A percentile compares a stretch with the other conserved stretches of the same genome.
phyloP scores from a whole-genome alignment of 805 yeast species.

The Ogataea methylovora region DNA sequence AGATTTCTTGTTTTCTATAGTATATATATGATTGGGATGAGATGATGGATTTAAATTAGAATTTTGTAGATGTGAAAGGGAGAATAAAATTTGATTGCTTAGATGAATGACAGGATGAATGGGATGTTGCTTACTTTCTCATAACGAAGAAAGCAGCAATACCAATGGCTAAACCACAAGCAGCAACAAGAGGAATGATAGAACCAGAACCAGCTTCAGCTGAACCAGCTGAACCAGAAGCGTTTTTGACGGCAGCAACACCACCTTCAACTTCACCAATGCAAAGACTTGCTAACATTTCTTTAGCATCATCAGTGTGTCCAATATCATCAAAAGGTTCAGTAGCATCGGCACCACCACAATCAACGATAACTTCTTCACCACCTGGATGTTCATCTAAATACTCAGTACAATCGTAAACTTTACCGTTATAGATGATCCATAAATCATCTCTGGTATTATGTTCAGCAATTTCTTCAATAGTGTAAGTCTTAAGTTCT shows the following conservation, averaged over 20 bases:
- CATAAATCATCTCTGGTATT: constrained; percentile 71
- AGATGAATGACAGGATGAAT: not conserved
- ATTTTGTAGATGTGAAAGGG: no score
- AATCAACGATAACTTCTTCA: constrained; percentile 64
- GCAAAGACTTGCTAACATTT: constrained; percentile 55
- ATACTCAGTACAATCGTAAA: constrained; percentile 68
- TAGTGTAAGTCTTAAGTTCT: constrained; percentile 47
- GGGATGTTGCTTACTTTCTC: constrained; percentile 1
- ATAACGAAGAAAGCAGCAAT: constrained; percentile 34
- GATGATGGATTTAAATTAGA: no score
- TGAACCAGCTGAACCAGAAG: constrained; percentile 8
- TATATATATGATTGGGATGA: not conserved
- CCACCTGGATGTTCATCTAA: constrained; percentile 72
- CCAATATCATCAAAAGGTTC: constrained; percentile 84
- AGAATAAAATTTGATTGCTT: not conserved
- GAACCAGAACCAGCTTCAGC: constrained; percentile 13
- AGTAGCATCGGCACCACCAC: constrained; percentile 74
- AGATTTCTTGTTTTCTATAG: no score
- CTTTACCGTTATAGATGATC: constrained; percentile 77
- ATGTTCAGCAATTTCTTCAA: constrained; percentile 67
- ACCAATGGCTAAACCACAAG: constrained; percentile 31
- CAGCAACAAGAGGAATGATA: constrained; percentile 25
- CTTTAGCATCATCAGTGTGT: constrained; percentile 94
- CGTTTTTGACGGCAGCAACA: constrained; percentile 37
- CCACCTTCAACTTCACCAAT: constrained; percentile 76